A percentile compares a stretch with the other conserved stretches of the same genome.
These are phyloP conservation scores for Blastomyces gilchristii DNA, from an alignment of 2,329 filamentous ascomycete genomes.

Conservation along the genomic window DNA sequence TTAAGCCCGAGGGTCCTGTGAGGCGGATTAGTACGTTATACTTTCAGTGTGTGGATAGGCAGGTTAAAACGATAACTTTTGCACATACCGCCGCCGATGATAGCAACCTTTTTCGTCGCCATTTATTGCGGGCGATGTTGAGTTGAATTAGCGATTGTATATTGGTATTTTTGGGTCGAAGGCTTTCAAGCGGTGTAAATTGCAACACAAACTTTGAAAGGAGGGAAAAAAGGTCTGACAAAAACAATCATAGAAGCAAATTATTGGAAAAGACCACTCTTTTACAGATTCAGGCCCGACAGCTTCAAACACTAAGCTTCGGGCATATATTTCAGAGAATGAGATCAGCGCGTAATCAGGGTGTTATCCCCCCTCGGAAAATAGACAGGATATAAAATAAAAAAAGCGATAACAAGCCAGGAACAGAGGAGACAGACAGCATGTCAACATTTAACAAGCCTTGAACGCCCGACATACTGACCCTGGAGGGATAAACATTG, in stretches of 20 bases:
- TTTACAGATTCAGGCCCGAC: too few species aligned
- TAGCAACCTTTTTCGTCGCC: constrained; percentile 14
- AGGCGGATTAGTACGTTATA: background rate
- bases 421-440: too few species aligned
- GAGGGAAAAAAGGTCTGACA: background rate
- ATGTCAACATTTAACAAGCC: too few species aligned
- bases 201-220: background rate
- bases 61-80: background rate
- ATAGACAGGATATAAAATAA: too few species aligned
- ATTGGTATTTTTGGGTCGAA: background rate
- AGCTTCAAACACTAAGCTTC: too few species aligned
- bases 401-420: too few species aligned
- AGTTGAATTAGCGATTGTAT: background rate
- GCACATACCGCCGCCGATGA: constrained; percentile 18
- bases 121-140: background rate
- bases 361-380: too few species aligned
- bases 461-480: too few species aligned
- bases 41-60: background rate
- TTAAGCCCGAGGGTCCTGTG: constrained; percentile 28
- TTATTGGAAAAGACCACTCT: background rate
- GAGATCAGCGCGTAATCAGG: too few species aligned
- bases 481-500: too few species aligned
- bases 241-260: background rate
- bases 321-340: too few species aligned
- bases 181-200: background rate